A percentile compares a stretch with the other conserved stretches of the same genome.
Conservation (phyloP, 495 filamentous ascomycete genomes). For the Xylaria longipes region DNA sequence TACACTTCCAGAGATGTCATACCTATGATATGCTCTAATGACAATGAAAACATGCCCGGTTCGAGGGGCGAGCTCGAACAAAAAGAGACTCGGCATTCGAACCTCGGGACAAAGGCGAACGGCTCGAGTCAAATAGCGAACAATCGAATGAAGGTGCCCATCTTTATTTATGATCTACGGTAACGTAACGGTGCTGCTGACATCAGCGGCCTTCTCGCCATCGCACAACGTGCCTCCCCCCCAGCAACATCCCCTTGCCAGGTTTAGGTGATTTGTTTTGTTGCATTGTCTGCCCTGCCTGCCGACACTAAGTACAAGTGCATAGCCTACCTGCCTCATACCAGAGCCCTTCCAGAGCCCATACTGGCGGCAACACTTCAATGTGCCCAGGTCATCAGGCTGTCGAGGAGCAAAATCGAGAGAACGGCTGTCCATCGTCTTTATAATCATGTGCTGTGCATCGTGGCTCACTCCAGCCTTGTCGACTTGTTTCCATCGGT, state of each 20-base stretch:
- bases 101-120: not conserved
- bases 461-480: not conserved
- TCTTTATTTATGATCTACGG: constrained; percentile 2
- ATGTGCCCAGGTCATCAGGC: not conserved
- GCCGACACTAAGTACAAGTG: not conserved
- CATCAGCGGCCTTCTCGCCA: constrained; percentile 13
- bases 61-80: not conserved
- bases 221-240: not conserved
- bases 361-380: not conserved
- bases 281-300: constrained; percentile 10
- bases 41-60: not conserved
- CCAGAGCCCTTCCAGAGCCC: too few relatives aligned
- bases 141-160: not conserved
- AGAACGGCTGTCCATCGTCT: not conserved
- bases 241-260: not conserved
- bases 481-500: not conserved
- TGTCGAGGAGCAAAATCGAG: not conserved
- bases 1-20: not conserved
- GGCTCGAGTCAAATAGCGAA: not conserved
- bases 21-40: not conserved
- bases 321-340: not conserved
- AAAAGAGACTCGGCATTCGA: constrained; percentile 1
- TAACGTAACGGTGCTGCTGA: constrained; percentile 15
- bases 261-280: constrained; percentile 5
- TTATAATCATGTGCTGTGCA: not conserved